Evolutionary conservation across 345 rosid genomes (phyloP).

Genomic region (Pseudoturritis turrita): DNA sequence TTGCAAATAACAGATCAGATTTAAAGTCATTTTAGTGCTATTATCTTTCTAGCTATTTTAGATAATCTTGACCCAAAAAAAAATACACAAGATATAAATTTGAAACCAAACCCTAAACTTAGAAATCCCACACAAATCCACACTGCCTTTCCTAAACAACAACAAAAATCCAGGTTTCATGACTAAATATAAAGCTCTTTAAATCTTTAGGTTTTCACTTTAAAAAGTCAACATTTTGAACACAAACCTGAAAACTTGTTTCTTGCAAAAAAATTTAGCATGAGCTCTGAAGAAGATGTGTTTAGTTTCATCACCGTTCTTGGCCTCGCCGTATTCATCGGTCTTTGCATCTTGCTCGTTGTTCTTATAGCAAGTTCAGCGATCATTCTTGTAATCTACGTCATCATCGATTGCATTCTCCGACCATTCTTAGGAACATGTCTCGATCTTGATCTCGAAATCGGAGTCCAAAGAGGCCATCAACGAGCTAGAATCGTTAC

Average conservation of each 20-base stretch:
- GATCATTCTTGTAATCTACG: constrained; percentile 25
- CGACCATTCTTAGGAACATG: constrained; percentile 24
- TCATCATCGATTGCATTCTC: constrained; percentile 23
- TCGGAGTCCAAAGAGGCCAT: constrained; percentile 23
- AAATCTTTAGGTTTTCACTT: not conserved
- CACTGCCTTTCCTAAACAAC: constrained; percentile 11
- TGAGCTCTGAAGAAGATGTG: constrained; percentile 30
- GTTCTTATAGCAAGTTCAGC: constrained; percentile 25
- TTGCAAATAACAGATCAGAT: not conserved
- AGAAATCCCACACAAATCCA: constrained; percentile 7
- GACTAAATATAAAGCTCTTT: constrained; percentile 21
- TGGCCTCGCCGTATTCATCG: constrained; percentile 20
- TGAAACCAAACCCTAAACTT: constrained; percentile 19
- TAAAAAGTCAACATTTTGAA: not conserved
- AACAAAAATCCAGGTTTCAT: not conserved
- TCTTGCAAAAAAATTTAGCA: constrained; percentile 2
- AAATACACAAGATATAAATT: constrained; percentile 2
- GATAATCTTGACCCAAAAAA: constrained; percentile 8
- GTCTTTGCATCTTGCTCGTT: constrained; percentile 24
- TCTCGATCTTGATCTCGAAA: constrained; percentile 26
- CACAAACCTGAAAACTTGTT: not conserved
- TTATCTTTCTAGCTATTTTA: not conserved
- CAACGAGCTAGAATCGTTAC: constrained; percentile 23
- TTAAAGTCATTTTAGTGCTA: not conserved
- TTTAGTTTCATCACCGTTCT: constrained; percentile 23